Evolutionary conservation across 169 alveolate species (phyloP), one percentile per base, ranked within the genome.

Genomic region (Hammondia hammondi): DNA sequence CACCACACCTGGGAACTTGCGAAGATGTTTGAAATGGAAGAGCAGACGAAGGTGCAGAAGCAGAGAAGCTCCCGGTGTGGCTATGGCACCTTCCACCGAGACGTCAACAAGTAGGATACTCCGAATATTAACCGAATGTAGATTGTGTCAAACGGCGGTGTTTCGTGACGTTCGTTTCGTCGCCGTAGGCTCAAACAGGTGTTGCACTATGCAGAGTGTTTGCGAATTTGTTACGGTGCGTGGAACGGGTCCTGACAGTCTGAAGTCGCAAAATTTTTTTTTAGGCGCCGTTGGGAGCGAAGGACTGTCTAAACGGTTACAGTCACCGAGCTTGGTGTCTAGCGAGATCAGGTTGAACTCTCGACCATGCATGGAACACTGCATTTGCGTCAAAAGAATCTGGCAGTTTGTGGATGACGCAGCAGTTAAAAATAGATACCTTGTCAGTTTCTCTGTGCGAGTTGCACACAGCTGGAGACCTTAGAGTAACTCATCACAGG

Each of bases 1-100:
- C 87, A 77, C 87, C 19, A 77, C 24, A 39, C 48, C 48, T 77
- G 87, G 87, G 56, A 77, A 32, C 87, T 77, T 3, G 87, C 87
- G 56, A 77, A 77, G 87, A 17, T 39, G 48, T 39, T 77, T 17
- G 87, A 77, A n/a, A 77, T 77, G 87, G 56, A 77, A 32, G 48
- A 39, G 21, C 87, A 77, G 87, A 77, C 87, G 27, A 6, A 77
- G 32, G 87, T 10, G 48, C 43, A 4, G 56, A 77, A 77, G 87
- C 56, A 29, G 32, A 24, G 48, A 39, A 37, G 32, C 87, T 32
- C 56, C 12, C 0, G 29, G 9, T 32, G 48, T 19, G 87, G 48
- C 32, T 77, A 77, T 32, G 87, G 87, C 39, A 77, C 87, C 17
- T 77, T 77, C 87, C 12, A 21, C 43, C 48, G 46, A 19, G 32